phyloP scores from a whole-genome alignment of 306 rosid species.

The Cicer arietinum region DNA sequence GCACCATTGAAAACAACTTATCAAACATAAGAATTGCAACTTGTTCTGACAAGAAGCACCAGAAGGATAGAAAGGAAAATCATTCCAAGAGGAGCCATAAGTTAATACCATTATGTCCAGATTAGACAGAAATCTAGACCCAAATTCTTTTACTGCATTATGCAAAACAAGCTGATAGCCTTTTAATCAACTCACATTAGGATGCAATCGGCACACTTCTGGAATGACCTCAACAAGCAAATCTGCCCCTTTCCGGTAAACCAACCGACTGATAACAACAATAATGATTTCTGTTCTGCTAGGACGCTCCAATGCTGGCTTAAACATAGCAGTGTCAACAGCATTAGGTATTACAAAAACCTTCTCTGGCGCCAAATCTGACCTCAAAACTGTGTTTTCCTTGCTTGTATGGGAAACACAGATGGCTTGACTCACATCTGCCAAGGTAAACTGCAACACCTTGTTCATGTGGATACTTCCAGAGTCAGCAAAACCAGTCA shows the following conservation, averaged over 20 bases:
- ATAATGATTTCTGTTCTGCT: constrained; percentile 59
- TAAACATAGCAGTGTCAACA: constrained; percentile 94
- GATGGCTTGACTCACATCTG: constrained; percentile 89
- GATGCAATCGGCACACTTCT: constrained; percentile 73
- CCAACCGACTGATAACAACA: constrained; percentile 92
- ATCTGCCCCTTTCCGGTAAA: constrained; percentile 90
- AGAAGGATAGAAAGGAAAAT: constrained; percentile 40
- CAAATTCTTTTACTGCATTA: constrained; percentile 48
- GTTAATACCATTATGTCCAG: neutral
- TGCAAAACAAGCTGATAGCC: neutral
- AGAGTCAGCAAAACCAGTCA: constrained; percentile 82
- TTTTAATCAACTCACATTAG: constrained; percentile 68
- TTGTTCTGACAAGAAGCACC: constrained; percentile 48
- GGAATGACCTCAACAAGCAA: constrained; percentile 96
- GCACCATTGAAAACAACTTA: constrained; percentile 4
- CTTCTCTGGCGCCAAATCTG: constrained; percentile 86
- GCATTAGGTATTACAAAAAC: constrained; percentile 95
- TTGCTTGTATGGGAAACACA: constrained; percentile 97
- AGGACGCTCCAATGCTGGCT: constrained; percentile 75
- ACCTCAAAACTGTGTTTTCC: constrained; percentile 88
- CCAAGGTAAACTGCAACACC: constrained; percentile 90
- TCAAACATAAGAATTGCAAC: constrained; percentile 37
- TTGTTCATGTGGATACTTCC: constrained; percentile 99
- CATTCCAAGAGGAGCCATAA: neutral
- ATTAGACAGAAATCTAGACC: constrained; percentile 9